Evolutionary conservation across 2,329 filamentous ascomycete species (phyloP).

Genomic region (Periglandula ipomoeae): DNA sequence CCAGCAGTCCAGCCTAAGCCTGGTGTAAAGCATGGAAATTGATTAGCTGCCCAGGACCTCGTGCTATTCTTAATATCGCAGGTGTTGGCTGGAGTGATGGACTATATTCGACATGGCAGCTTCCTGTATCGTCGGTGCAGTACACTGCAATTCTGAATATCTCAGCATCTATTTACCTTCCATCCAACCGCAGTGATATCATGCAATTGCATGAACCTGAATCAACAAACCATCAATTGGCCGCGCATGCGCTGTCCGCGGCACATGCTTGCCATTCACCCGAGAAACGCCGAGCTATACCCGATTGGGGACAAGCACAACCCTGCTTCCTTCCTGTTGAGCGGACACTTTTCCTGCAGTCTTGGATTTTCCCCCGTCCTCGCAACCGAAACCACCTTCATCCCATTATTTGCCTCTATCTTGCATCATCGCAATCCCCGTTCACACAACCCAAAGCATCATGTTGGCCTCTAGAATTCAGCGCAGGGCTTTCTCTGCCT

Average conservation of each 20-base stretch:
- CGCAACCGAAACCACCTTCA: slow-evolving; percentile 9
- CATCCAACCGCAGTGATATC: too few species aligned
- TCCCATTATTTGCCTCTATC: slow-evolving; percentile 9
- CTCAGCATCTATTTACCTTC: too few species aligned
- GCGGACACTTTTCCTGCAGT: slow-evolving; percentile 13
- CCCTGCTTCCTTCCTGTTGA: not conserved
- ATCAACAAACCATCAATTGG: too few species aligned
- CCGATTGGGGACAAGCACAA: slow-evolving; percentile 8
- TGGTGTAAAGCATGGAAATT: too few species aligned
- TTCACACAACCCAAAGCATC: slow-evolving; percentile 19
- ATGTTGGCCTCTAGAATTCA: slow-evolving; percentile 72
- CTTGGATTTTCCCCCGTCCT: slow-evolving; percentile 13
- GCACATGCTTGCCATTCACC: slow-evolving; percentile 5
- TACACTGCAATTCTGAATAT: too few species aligned
- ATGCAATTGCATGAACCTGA: too few species aligned
- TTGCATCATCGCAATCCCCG: slow-evolving; percentile 10
- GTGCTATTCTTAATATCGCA: too few species aligned
- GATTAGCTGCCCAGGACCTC: too few species aligned
- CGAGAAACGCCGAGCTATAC: slow-evolving; percentile 15
- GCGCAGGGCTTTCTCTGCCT: slow-evolving; percentile 73
- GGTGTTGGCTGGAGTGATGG: too few species aligned
- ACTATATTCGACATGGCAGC: too few species aligned
- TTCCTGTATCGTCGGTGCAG: too few species aligned
- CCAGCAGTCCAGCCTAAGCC: too few species aligned
- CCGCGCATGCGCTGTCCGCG: not conserved